Evolutionary conservation across 805 yeast genomes (phyloP), one percentile per base, ranked within the genome.

Genomic region (Metschnikowia gelsemii): DNA sequence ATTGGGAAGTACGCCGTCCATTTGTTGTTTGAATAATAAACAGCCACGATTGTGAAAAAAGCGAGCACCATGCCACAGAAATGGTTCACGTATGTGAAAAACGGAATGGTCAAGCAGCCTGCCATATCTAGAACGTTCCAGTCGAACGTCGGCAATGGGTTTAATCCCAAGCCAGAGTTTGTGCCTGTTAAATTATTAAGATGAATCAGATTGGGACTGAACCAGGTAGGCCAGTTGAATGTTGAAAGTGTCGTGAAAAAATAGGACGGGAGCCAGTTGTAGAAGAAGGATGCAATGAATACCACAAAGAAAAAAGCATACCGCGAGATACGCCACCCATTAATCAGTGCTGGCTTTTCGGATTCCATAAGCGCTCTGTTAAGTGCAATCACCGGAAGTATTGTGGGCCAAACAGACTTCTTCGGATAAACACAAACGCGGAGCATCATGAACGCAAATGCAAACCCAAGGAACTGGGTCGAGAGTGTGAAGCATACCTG

Each of bases 361-460:
- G 59, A 56, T 26, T 60, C 57, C 59, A 68, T 62, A 42, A 70
- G 60, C 1, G 75, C 74, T 35, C 65, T 47, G 42, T 70, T 70
- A 29, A 69, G 58, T 2, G 74, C 74, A 39, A 70, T 62, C 2
- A 70, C 64, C 5, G 75, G 75, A 24, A 70, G 49, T 20, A 68
- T 58, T 3, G 73, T 68, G 17, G 75, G 75, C 75, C 75, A 70
- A 11, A 70, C 47, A 0, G 74, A 60, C 46, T 65, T 68, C 18
- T 60, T 58, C 2, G 75, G 75, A 44, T 69, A 68, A 7, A 70
- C 61, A 42, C 73, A 70, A 23, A 82, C 75, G 45, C 76, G 73
- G 53, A 84, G 72, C 70, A 80, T 70, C 16, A 82, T 54, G 36
- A 84, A 82, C 5, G 87, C 86, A 56, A 82, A 73, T 1, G 85